Base-by-base conservation (phyloP, 2,329 filamentous ascomycete species). In the Sporothrix mexicana region DNA sequence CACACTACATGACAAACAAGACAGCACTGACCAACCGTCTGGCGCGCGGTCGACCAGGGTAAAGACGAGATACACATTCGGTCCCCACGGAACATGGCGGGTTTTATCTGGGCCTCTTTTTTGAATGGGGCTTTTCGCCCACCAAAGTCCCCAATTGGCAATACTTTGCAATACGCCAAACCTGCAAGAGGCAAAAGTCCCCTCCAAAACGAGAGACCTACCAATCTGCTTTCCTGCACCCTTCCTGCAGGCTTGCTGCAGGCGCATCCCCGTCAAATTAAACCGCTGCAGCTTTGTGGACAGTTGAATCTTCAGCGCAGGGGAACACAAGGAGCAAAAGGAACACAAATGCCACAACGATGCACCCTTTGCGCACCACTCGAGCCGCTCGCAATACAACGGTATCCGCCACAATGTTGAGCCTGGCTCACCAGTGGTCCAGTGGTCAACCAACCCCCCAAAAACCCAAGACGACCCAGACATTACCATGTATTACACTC, bases 181-280 rank as follows among this genome's bases (percentile, higher is more conserved):
- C 30, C 30, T 36, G 30, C 30, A 36, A 36, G 30, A 36, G 30
- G 30, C 30, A 36, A 45, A 47, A 25, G 10, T 41, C 68, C 30
- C 2, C 53, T 23, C 30, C 36, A 55, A 53, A 23, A 15, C 30
- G 17, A 23, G 25, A 66, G 59, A 55, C 47, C 17, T 36, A n/a
- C 61, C 30, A 53, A 55, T 51, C 69, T 62, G 41, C 68, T 69
- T 61, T 64, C 20, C 55, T 62, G 55, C 41, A 45, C 69, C 12
- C 55, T 70, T 71, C 61, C 72, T 73, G 72, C 72, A 71, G 20
- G 72, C 68, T 23, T 45, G 61, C 57, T 73, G 72, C 72, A 70
- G 59, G 66, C 20, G 66, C 53, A 30, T 62, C 62, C 30, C 62
- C 53, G 45, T 71, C 69, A 69, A 73, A 73, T 73, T 73, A 73